Evolutionary conservation across 1,284 basidiomycete genomes (phyloP), one percentile per base, ranked within the genome.

Genomic region (Apiotrichum siamense): DNA sequence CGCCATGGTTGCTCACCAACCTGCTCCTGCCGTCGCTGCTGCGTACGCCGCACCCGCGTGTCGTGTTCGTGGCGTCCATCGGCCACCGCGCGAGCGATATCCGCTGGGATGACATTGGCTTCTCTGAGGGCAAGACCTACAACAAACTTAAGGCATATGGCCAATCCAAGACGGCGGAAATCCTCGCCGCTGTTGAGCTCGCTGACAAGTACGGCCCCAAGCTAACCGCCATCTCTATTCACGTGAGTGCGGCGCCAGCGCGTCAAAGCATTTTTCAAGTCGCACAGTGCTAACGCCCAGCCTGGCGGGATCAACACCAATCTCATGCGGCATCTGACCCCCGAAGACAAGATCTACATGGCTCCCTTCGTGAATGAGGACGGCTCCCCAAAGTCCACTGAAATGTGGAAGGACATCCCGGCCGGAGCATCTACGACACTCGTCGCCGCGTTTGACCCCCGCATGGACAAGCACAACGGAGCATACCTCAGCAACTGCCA

Each of bases 1-100:
- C 49, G 2, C 65, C 58, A n/a, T 67, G 58, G 50, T 50, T 65
- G 23, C 55, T 70, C 33, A 61, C 54, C 27, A 46, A 50, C 23
- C 45, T 57, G n/a, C 51, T 66, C 33, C n/a, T 58, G n/a, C n/a
- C n/a, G n/a, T n/a, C n/a, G n/a, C n/a, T n/a, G n/a, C n/a, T n/a
- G n/a, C n/a, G n/a, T n/a, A n/a, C n/a, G n/a, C n/a, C n/a, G n/a
- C n/a, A n/a, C n/a, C n/a, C n/a, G n/a, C n/a, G n/a, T n/a, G n/a
- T 61, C n/a, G 60, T 61, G 2, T 35, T 42, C 13, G 58, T 62
- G 7, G 42, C 55, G 6, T 50, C 47, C 2, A 23, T 27, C 7
- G 55, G 31, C 2, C 58, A 59, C 55, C 27, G 29, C 3, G 9
- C 5, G 5, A 37, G 36, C 23, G 50, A 50, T 20, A 39, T 62